Evolutionary conservation across 192 early-diverging fungal genomes (phyloP), one percentile per base, ranked within the genome.

Genomic region (Entophlyctis luteolus): DNA sequence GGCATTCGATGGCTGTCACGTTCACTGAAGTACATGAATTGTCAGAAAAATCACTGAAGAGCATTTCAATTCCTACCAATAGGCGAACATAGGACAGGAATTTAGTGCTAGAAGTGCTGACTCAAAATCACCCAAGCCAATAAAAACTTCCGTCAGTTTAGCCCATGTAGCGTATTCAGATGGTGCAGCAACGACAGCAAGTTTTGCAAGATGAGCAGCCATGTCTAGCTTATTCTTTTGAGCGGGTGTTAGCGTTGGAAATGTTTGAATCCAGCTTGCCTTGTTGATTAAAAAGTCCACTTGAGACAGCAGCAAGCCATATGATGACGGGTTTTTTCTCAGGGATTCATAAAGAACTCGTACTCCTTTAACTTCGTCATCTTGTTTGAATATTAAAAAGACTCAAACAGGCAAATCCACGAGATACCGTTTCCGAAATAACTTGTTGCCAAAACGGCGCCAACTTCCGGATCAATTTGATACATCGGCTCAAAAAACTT

Each of bases 31-130:
- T n/a, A n/a, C n/a, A n/a, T n/a, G n/a, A n/a, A n/a, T n/a, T n/a
- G n/a, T n/a, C n/a, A n/a, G n/a, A n/a, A n/a, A n/a, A n/a, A n/a
- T n/a, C n/a, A n/a, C n/a, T n/a, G n/a, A n/a, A n/a, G n/a, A n/a
- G n/a, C n/a, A n/a, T n/a, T n/a, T n/a, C n/a, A n/a, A n/a, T n/a
- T n/a, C n/a, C n/a, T n/a, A n/a, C n/a, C n/a, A 72, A 63, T 79
- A 95, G 0, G 95, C 93, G 71, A 96, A 98, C 97, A 99, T 99
- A 5, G 97, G 97, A 73, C 97, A 99, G 16, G 95, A 91, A 73
- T 99, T 99, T 60, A 99, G 85, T 0, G 95, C 90, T 58, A 99
- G 80, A 12, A 99, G 80, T n/a, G 97, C 97, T n/a, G 84, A 88
- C 65, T 93, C 84, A 72, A 86, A 93, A 68, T 95, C 93, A 27